Base-by-base conservation (phyloP, 139 green algal genomes). In the Spirogloea muscicola region DNA sequence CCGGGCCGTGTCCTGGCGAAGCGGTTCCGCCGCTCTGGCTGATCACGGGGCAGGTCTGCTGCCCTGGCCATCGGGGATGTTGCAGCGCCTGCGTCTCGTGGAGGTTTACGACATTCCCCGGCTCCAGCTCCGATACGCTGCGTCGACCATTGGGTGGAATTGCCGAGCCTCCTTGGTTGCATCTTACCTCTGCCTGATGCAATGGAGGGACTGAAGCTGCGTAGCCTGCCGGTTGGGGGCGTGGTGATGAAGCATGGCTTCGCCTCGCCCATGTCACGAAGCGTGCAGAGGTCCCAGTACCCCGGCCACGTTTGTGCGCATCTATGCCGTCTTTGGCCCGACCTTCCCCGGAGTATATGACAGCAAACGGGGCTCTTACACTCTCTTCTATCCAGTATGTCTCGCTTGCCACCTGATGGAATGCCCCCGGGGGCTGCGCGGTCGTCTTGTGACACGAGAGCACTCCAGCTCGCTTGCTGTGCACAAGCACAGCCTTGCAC, bases 361-460 rank as follows among this genome's bases (percentile, higher is more conserved):
- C 29, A 21, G 18, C 36, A 2, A 51, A 0, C 46, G 27, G 16
- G 60, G 49, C 6, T 6, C 48, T 4, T 88, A 80, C 49, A 46
- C 72, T 1, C 58, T 89, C 51, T 72, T 76, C 34, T 89, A 88
- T 59, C 85, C 85, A 0, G 85, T 87, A 72, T 13, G 62, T n/a
- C n/a, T n/a, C n/a, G n/a, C n/a, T 25, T 7, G 16, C 55, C 43
- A 51, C 10, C 43, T 51, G 10, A 13, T 10, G n/a, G 43, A 51
- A 51, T 51, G 43, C 13, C n/a, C n/a, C n/a, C 43, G 10, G 10
- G 10, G 43, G 10, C 61, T 57, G n/a, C 52, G 7, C 31, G n/a
- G 9, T 16, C 13, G n/a, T 63, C 9, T 63, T 40, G 52, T n/a
- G n/a, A n/a, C n/a, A n/a, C n/a, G n/a, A n/a, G n/a, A n/a, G n/a